Conservation (phyloP, 768 basidiomycete genomes). For the Macrolepiota albuminosa region DNA sequence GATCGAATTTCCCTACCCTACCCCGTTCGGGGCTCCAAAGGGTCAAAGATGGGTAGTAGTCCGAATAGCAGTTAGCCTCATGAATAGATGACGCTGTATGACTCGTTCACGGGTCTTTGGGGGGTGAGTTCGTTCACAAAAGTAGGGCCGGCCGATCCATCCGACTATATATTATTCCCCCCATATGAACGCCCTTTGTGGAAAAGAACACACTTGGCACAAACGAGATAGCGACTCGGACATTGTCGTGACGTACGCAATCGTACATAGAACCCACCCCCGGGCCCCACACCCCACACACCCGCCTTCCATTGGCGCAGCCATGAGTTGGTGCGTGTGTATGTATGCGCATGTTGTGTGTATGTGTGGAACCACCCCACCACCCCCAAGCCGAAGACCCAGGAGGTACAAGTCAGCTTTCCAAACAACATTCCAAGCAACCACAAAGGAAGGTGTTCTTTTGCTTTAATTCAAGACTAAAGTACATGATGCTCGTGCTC, state of each 20-base stretch:
- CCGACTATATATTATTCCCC: neutral
- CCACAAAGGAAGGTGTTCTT: no score
- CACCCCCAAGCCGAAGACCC: conserved; percentile 1
- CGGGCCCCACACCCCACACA: no score
- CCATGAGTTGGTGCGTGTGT: no score
- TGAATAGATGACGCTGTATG: neutral
- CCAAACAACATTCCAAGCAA: neutral
- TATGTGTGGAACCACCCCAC: no score
- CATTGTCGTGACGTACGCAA: neutral
- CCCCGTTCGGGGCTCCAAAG: neutral
- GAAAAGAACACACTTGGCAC: neutral
- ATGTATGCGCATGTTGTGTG: no score
- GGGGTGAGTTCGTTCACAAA: neutral
- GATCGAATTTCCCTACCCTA: neutral
- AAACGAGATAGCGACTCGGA: neutral
- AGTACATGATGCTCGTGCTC: neutral
- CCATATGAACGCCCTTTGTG: neutral
- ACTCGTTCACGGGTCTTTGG: no score
- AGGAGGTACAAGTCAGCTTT: conserved; percentile 5
- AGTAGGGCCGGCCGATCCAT: neutral
- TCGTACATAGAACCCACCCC: neutral
- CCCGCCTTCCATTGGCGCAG: no score
- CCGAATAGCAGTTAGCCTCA: conserved; percentile 4
- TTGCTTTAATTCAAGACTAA: neutral
- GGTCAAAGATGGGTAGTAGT: neutral